Base-by-base conservation (phyloP, 768 basidiomycete genomes). In the Cyclocybe cylindracea region DNA sequence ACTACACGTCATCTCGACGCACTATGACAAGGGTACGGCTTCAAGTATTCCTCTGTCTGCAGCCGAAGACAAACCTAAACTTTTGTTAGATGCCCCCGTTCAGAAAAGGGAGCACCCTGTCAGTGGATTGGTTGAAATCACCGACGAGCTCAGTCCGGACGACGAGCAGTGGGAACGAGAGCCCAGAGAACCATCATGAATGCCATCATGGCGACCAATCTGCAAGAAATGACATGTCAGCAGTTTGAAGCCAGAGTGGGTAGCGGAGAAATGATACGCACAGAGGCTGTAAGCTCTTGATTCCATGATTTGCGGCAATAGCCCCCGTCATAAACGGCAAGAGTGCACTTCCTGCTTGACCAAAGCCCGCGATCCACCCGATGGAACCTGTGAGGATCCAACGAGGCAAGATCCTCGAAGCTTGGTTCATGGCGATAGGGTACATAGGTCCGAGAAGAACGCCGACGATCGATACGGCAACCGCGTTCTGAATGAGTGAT, bases 281-380 rank as follows among this genome's bases (percentile, higher is more conserved):
- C 83, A 84, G 63, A 2, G 84, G 83, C 56, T 83, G 81, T 46
- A 85, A 60, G 49, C 73, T 76, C 48, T 70, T 66, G 44, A 86
- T 84, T 0, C 77, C 87, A 31, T 80, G 77, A 50, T 75, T 80
- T 14, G 74, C 73, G 7, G 87, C 80, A n/a, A 89, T 73, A 3
- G 81, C 74, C 24, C 87, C 86, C 1, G 84, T 84, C 53, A 87
- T 75, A 56, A 90, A 87, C 1, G 88, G 87, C 3, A 89, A 57
- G 6, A 85, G 53, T 0, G 87, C 87, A 33, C 80, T 80, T n/a
- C 88, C 88, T 3, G 85, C 79, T 61, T 85, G 83, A 0, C 87
- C 86, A 24, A 80, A 74, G 2, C 78, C 79, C 4, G 81, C 79
- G 35, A 84, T 80, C 82, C 81, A 84, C 7, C 83, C 83, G 19